Conservation (phyloP, 768 basidiomycete genomes). For the Cantharellus anzutake region DNA sequence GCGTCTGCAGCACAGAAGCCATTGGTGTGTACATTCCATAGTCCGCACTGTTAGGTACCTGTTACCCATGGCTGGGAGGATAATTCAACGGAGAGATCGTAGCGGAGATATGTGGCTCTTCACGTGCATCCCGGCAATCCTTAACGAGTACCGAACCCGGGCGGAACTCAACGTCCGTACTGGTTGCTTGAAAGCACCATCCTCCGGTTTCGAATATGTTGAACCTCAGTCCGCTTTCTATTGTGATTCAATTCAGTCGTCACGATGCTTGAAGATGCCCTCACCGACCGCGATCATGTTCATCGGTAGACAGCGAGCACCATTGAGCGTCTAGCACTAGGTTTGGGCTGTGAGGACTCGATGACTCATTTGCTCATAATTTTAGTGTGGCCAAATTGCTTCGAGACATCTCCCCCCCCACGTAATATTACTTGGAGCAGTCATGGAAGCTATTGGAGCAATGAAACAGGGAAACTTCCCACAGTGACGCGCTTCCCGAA, state of each 20-base stretch:
- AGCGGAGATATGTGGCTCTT: slow-evolving; percentile 92
- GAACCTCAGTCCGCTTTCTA: slow-evolving; percentile 94
- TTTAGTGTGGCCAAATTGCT: slow-evolving; percentile 97
- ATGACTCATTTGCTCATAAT: slow-evolving; percentile 97
- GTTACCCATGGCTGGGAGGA: background rate
- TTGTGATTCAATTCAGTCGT: slow-evolving; percentile 84
- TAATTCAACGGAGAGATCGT: slow-evolving; percentile 35
- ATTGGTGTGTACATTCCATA: slow-evolving; percentile 33
- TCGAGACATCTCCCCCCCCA: slow-evolving; percentile 75
- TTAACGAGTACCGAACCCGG: slow-evolving; percentile 87
- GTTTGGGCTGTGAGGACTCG: slow-evolving; percentile 93
- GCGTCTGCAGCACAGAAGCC: slow-evolving; percentile 95
- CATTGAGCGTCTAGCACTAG: slow-evolving; percentile 92
- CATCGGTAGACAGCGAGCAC: slow-evolving; percentile 96
- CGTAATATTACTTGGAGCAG: slow-evolving; percentile 91
- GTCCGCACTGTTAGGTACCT: background rate
- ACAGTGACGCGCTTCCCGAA: too few relatives aligned
- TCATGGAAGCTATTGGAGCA: slow-evolving; percentile 95
- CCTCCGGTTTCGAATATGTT: slow-evolving; percentile 98
- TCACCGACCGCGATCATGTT: slow-evolving; percentile 95
- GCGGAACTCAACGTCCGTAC: slow-evolving; percentile 97
- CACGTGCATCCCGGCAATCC: slow-evolving; percentile 96
- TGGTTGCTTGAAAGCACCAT: slow-evolving; percentile 93
- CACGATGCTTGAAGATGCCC: slow-evolving; percentile 93
- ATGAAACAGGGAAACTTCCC: slow-evolving; percentile 29